Conservation (phyloP, 225 moss, liverwort and hornwort genomes). For the Pseudisothecium myosuroides region DNA sequence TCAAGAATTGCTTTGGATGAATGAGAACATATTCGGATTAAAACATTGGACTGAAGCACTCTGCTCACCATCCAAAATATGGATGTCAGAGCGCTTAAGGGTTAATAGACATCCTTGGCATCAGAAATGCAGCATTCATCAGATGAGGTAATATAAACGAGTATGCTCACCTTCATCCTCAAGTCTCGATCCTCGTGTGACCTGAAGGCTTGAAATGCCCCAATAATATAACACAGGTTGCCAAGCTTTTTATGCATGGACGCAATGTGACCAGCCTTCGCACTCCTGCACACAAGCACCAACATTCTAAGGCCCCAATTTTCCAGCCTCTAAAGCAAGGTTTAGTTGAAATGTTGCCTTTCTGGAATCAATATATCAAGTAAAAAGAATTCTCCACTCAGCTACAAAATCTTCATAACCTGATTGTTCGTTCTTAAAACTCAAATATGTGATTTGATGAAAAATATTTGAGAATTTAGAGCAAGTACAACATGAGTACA, state of each 20-base stretch:
- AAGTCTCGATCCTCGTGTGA: conserved; percentile 64
- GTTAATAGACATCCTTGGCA: not conserved
- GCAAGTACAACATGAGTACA: not conserved
- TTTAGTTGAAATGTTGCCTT: not conserved
- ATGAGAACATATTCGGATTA: not conserved
- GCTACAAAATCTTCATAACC: not conserved
- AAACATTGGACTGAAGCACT: too few species aligned
- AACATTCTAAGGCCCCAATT: not conserved
- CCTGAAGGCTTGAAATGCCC: conserved; percentile 65
- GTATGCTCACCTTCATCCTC: conserved; percentile 38
- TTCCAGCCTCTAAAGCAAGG: not conserved
- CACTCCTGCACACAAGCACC: conserved; percentile 40
- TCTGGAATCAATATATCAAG: not conserved
- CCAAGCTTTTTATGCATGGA: conserved; percentile 71
- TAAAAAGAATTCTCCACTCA: not conserved
- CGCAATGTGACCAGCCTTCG: conserved; percentile 69
- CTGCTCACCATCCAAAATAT: not conserved
- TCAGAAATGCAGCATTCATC: not conserved
- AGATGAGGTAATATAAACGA: not conserved
- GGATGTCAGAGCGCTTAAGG: not conserved
- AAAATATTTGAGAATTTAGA: not conserved
- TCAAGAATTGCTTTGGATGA: not conserved
- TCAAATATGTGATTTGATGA: not conserved
- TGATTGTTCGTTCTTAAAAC: not conserved
- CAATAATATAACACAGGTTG: conserved; percentile 76